phyloP scores from a whole-genome alignment of 2,329 filamentous ascomycete genomes.

The Boeremia exigua region DNA sequence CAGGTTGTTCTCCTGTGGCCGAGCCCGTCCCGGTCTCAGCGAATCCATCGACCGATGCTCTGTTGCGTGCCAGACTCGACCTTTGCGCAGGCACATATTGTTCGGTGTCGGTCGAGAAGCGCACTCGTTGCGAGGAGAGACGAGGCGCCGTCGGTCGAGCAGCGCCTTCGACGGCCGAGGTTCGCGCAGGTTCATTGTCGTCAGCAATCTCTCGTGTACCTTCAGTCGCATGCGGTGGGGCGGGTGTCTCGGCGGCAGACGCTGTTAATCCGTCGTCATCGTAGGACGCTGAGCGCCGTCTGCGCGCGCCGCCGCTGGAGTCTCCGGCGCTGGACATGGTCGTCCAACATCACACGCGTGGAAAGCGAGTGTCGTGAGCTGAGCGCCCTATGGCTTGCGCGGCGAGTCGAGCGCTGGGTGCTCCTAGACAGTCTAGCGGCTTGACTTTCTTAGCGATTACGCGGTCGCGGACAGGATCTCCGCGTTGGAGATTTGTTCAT shows the following conservation, averaged over 20 bases:
- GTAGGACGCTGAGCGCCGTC: conserved; percentile 37
- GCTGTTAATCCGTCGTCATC: conserved; percentile 30
- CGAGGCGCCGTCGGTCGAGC: conserved; percentile 35
- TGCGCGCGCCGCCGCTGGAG: conserved; percentile 35
- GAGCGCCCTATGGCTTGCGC: conserved; percentile 6
- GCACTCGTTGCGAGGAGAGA: conserved; percentile 39
- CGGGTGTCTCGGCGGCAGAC: conserved; percentile 15
- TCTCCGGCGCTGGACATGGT: conserved; percentile 40
- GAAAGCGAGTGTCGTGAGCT: conserved; percentile 4
- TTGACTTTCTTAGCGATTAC: conserved; percentile 27
- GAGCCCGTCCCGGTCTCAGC: conserved; percentile 17
- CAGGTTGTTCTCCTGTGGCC: conserved; percentile 30
- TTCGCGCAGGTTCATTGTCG: conserved; percentile 18
- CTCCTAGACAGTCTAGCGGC: conserved; percentile 24
- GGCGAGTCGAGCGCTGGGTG: conserved; percentile 12
- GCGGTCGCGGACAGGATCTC: conserved; percentile 18
- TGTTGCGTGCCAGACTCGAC: conserved; percentile 22
- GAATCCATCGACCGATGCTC: conserved; percentile 21
- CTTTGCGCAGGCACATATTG: conserved; percentile 25
- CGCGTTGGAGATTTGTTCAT: conserved; percentile 7
- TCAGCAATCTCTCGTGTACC: conserved; percentile 18
- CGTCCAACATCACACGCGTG: conserved; percentile 29
- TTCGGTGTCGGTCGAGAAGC: conserved; percentile 47
- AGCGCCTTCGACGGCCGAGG: conserved; percentile 29
- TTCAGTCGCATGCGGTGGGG: conserved; percentile 25